phyloP scores from a whole-genome alignment of 805 yeast genomes.

The Pichia californica region DNA sequence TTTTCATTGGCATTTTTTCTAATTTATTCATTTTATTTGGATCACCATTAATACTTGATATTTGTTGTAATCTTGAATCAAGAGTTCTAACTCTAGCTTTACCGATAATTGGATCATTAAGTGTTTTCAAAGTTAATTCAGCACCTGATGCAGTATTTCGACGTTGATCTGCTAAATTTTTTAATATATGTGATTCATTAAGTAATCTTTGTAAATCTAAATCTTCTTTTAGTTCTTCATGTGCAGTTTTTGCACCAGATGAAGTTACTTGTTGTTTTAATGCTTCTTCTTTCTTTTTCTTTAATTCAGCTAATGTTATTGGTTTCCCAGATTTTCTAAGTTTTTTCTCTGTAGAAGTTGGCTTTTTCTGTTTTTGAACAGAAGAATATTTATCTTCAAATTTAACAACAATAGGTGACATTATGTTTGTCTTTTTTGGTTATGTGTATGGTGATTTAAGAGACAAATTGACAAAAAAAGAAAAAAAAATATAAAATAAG shows the following conservation, averaged over 20 bases:
- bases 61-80: constrained; percentile 46
- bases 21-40: constrained; percentile 33
- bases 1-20: constrained; percentile 83
- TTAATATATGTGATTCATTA: constrained; percentile 63
- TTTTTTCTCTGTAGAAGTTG: constrained; percentile 41
- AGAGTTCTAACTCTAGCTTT: constrained; percentile 61
- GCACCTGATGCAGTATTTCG: constrained; percentile 51
- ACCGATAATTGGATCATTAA: constrained; percentile 62
- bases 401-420: constrained; percentile 44
- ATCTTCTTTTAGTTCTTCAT: constrained; percentile 43
- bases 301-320: constrained; percentile 37
- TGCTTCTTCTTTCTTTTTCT: constrained; percentile 31
- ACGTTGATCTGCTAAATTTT: constrained; percentile 20
- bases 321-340: constrained; percentile 56
- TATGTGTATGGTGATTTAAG: not conserved
- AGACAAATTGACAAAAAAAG: not conserved
- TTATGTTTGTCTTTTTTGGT: constrained; percentile 3
- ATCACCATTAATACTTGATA: constrained; percentile 41
- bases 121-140: constrained; percentile 54
- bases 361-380: constrained; percentile 16
- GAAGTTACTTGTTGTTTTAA: constrained; percentile 24
- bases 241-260: constrained; percentile 4
- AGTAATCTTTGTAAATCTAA: constrained; percentile 65
- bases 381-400: constrained; percentile 31
- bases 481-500: too few relatives aligned